Evolutionary conservation across 2,329 filamentous ascomycete genomes (phyloP), one percentile per base, ranked within the genome.

Genomic region (Nannizziopsis arthrosporioides): DNA sequence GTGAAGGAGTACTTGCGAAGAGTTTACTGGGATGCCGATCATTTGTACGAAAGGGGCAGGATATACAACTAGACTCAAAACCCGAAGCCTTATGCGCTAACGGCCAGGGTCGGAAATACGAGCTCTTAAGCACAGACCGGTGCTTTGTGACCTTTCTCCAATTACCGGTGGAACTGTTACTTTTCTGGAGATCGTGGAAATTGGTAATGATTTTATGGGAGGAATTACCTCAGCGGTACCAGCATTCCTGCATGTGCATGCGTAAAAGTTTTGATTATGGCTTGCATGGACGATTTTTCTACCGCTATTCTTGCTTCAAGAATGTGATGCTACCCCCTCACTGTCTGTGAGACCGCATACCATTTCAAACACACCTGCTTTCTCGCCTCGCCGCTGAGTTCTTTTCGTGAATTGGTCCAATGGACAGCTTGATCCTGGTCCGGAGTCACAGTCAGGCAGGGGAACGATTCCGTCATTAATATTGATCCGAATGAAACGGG

Each of bases 391-490:
- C 44, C 55, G 58, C 47, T 56, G 57, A 4, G 75, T 68, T 45
- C 66, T 61, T 2, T 60, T 54, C 27, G 61, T 53, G 51, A 77
- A 77, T 1, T 68, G 54, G 2, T 53, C 56, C 12, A 78, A 56
- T 12, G 68, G 62, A 59, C 74, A 77, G 49, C 69, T 73, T 17
- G 55, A 51, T 2, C 70, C 72, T 1, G 73, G 73, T 0, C 73
- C 73, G 30, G 56, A 61, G 12, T 65, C 54, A 54, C 74, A 76
- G 18, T 64, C 67, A 2, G 70, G 67, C 2, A 78, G 55, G 2
- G 68, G 66, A 1, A 75, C 68, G 22, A 77, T 70, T 7, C 70
- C 73, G 54, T 80, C 76, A 55, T 80, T 80, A 56, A 80, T 69
- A 40, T 74, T 75, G 50, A 79, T 57, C 14, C 76, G 68, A 17